A percentile compares a stretch with the other conserved stretches of the same genome.
Evolutionary conservation across 345 rosid genomes (phyloP).

Genomic region (Iberis pinnata): DNA sequence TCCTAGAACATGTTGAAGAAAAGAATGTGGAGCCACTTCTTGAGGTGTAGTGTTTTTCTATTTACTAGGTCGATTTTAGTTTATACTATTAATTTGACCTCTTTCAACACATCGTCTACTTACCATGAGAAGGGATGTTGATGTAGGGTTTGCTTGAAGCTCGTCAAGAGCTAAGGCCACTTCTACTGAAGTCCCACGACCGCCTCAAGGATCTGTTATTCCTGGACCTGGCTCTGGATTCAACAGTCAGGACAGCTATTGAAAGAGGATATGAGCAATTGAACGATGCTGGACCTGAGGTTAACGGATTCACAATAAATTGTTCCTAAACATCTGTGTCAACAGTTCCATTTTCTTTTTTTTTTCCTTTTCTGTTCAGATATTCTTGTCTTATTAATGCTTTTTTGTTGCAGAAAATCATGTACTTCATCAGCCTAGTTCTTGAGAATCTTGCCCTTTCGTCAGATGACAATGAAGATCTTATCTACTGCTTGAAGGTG

Average conservation of each 20-base stretch:
- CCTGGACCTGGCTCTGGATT: slow-evolving; percentile 90
- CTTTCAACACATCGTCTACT: not conserved
- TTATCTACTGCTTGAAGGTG: slow-evolving; percentile 88
- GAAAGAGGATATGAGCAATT: slow-evolving; percentile 91
- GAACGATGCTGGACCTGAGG: slow-evolving; percentile 80
- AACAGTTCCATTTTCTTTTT: slow-evolving; percentile 1
- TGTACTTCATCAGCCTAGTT: slow-evolving; percentile 67
- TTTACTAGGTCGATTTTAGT: not conserved
- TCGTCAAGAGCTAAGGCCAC: slow-evolving; percentile 83
- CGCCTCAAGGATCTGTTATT: slow-evolving; percentile 92
- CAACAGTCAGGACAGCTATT: slow-evolving; percentile 88
- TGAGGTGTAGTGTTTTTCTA: slow-evolving; percentile 47
- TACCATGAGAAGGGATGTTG: slow-evolving; percentile 12
- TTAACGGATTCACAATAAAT: slow-evolving; percentile 27
- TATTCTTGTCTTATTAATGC: slow-evolving; percentile 20
- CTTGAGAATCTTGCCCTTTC: slow-evolving; percentile 93
- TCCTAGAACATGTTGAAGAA: slow-evolving; percentile 77
- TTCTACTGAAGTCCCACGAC: slow-evolving; percentile 54
- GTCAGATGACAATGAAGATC: slow-evolving; percentile 89
- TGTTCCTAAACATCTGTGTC: not conserved
- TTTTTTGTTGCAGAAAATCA: slow-evolving; percentile 60
- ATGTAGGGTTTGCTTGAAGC: slow-evolving; percentile 92
- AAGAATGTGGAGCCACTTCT: slow-evolving; percentile 79
- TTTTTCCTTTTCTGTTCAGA: not conserved
- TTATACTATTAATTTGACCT: slow-evolving; percentile 1